Conservation (phyloP, 2,329 filamentous ascomycete genomes). For the Fusarium sp. region DNA sequence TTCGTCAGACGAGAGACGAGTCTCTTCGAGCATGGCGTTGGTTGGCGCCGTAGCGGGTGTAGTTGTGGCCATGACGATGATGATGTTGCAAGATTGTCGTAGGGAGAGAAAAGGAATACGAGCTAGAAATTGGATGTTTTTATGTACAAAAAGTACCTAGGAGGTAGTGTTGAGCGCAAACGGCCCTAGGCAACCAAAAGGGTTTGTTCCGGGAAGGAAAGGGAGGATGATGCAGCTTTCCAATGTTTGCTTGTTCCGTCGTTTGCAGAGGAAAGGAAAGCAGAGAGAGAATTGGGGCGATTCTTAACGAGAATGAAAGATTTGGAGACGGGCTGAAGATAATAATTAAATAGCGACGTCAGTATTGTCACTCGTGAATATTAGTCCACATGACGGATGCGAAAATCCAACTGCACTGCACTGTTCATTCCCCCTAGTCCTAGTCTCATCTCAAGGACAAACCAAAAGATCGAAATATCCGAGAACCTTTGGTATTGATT, state of each 20-base stretch:
- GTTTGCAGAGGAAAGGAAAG: background rate
- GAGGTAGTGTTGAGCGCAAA: background rate
- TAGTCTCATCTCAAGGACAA: background rate
- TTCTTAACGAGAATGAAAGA: background rate
- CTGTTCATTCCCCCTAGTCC: background rate
- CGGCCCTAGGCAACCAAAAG: background rate
- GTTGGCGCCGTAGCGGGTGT: conserved; percentile 27
- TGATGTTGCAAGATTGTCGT: background rate
- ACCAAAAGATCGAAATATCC: conserved; percentile 11
- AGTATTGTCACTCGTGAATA: background rate
- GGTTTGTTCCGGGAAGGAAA: conserved; percentile 1
- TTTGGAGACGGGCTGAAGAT: conserved; percentile 1
- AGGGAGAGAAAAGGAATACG: background rate
- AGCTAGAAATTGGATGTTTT: background rate
- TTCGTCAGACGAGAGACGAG: conserved; percentile 45
- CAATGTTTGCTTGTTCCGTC: conserved; percentile 9
- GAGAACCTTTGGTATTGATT: background rate
- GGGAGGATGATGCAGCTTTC: background rate
- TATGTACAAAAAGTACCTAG: background rate
- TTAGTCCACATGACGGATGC: background rate
- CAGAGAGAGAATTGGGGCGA: background rate
- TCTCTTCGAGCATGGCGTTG: conserved; percentile 33
- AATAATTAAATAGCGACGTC: conserved; percentile 10
- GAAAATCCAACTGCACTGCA: background rate
- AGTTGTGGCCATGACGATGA: conserved; percentile 27